phyloP scores from a whole-genome alignment of 1,139 yeast genomes.

The Arxiozyma bovina region DNA sequence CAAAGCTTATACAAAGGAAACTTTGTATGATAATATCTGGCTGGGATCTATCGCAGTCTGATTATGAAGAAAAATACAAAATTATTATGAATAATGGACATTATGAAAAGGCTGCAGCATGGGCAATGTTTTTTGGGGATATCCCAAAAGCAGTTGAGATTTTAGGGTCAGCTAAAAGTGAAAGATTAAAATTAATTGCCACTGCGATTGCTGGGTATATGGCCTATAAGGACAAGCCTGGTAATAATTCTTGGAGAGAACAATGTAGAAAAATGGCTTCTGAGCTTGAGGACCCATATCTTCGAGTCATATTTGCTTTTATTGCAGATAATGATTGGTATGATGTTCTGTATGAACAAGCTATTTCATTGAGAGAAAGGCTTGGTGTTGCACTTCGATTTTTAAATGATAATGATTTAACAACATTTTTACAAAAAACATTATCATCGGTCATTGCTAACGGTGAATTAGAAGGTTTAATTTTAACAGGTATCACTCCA shows the following conservation, averaged over 20 bases:
- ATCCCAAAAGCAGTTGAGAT: conserved; percentile 72
- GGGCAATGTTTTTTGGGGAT: conserved; percentile 95
- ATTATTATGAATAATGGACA: conserved; percentile 51
- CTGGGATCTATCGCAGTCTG: conserved; percentile 76
- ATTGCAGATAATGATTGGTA: conserved; percentile 95
- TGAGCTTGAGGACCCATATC: conserved; percentile 80
- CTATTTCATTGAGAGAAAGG: conserved; percentile 79
- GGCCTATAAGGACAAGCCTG: conserved; percentile 53
- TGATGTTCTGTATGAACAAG: conserved; percentile 86
- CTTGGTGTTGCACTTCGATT: conserved; percentile 85
- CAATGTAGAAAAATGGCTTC: conserved; percentile 83
- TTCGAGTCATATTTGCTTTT: conserved; percentile 86
- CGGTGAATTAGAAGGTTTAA: conserved; percentile 87
- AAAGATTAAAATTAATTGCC: conserved; percentile 64
- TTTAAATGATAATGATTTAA: conserved; percentile 67
- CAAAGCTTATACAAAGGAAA: conserved; percentile 55
- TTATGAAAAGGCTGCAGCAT: conserved; percentile 88
- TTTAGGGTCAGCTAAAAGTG: conserved; percentile 39
- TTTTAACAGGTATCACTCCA: conserved; percentile 83
- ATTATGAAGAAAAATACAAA: conserved; percentile 61
- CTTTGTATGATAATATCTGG: conserved; percentile 82
- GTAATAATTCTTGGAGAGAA: conserved; percentile 87
- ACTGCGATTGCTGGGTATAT: conserved; percentile 91
- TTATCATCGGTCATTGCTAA: conserved; percentile 61
- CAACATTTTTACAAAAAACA: conserved; percentile 57